Percentiles rank a stretch among this genome's conserved stretches.
Conservation (phyloP, 176 grass and related monocot species). For the Oryza australiensis region DNA sequence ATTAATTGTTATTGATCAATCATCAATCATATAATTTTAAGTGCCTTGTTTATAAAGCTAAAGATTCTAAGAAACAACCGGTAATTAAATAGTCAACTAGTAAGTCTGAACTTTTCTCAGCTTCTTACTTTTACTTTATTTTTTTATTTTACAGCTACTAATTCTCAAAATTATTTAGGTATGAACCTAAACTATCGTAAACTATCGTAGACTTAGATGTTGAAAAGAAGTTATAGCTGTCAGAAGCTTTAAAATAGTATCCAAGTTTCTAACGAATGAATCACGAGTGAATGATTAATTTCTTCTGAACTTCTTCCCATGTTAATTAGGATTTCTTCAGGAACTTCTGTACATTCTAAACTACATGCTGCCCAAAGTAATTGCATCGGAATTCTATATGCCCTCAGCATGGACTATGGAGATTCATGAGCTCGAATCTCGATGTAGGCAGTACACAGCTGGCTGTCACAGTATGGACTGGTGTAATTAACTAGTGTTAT, state of each 20-base stretch:
- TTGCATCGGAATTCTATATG: background rate
- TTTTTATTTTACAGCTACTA: too few species aligned
- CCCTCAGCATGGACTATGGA: background rate
- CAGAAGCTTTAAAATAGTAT: too few species aligned
- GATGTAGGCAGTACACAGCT: slow-evolving; percentile 30
- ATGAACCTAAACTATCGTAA: too few species aligned
- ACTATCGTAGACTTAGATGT: too few species aligned
- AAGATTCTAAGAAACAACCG: too few species aligned
- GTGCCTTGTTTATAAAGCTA: too few species aligned
- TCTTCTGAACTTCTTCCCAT: background rate
- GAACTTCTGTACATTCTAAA: background rate
- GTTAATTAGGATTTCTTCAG: background rate
- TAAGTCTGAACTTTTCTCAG: too few species aligned
- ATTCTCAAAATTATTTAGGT: too few species aligned
- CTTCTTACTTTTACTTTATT: too few species aligned
- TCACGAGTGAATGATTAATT: background rate
- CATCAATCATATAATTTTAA: background rate
- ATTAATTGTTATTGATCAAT: background rate
- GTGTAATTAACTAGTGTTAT: background rate
- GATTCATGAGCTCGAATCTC: slow-evolving; percentile 27
- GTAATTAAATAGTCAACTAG: too few species aligned
- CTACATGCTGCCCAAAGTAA: background rate
- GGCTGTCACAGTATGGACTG: slow-evolving; percentile 8
- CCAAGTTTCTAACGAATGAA: background rate
- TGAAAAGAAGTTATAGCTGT: too few species aligned